Evolutionary conservation across 2,329 filamentous ascomycete genomes (phyloP), one percentile per base, ranked within the genome.

Genomic region (Sarocladium oryzae): DNA sequence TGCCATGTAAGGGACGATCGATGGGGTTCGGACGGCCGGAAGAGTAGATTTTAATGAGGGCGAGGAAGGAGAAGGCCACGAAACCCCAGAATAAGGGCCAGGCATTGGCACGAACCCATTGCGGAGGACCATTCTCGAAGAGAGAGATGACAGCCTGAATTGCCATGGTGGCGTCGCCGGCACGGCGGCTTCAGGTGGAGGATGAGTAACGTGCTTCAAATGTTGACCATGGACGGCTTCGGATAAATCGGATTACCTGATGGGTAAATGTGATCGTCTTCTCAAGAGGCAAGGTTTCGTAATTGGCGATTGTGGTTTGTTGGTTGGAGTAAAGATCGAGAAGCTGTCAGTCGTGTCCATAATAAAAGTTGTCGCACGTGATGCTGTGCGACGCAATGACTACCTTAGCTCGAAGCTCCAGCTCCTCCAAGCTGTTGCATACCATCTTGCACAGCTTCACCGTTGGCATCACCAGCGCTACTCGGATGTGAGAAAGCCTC

Each of bases 1-100:
- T 95, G 45, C 89, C 90, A 68, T 96, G 90, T 84, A 99, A 90
- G 51, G 86, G 78, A 53, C 89, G 80, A 64, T 96, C 90, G 23
- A 88, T 79, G 37, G 69, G 71, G 67, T 93, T 96, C 58, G 69
- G 72, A 11, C 84, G 79, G 58, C 93, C 95, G 56, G 82, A 81
- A 61, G 85, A 87, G 72, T 86, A 96, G 61, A 76, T 75, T 74
- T 96, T 97, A 45, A 78, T 60, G 26, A 77, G 54, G 45, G 65
- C 63, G 24, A 81, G 58, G 36, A 68, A 56, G 5, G 65, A 63
- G n/a, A 71, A 38, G 37, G 69, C 56, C 18, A 66, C 61, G 36
- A 62, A 59, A 16, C 64, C 57, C 58, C 74, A 70, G 59, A 70
- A 57, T 41, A 80, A 60, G 21, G 63, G 58, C 67, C 65, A 71